Base-by-base conservation (phyloP, 2,329 filamentous ascomycete species). In the Paecilomyces sp. region DNA sequence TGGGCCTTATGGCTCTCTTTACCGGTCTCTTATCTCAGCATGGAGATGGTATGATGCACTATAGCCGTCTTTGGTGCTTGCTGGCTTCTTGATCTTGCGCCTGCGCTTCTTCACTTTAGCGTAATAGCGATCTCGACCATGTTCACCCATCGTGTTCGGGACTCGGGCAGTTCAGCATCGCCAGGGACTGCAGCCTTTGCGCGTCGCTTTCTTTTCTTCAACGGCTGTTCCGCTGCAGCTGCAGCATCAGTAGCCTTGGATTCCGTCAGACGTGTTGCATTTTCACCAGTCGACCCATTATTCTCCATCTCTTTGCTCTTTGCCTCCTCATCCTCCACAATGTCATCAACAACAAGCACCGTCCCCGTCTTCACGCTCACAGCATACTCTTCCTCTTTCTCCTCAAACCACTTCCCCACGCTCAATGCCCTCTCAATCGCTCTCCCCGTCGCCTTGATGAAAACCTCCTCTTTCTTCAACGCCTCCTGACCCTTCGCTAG, bases 321-420 rank as follows among this genome's bases (percentile, higher is more conserved):
- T 51, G 63, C 64, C 56, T 69, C 68, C 54, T 72, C 71, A 54
- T 75, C 70, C 57, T 76, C 74, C 31, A 81, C 77, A 58, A 88
- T 78, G 76, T 87, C 85, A 75, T 88, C 85, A 58, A 87, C 79
- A 53, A 83, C 83, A 58, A 79, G 72, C 54, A 85, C 80, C 69
- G 75, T 84, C 28, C 83, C 84, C 62, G 83, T 84, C 67, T 77
- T 78, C 47, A 87, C 72, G 55, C 72, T 74, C 3, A 86, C 82
- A 6, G 66, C 68, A 68, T 79, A 86, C 61, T 75, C 71, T 57
- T 78, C 76, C 51, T 73, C 76, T 63, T 82, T 77, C 59, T 80
- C 77, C 68, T 82, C 79, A 64, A 88, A 87, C 78, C 79, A 84
- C 56, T 80, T 68, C 1, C 77, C 84, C 25, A 87, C 65, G 50